Evolutionary conservation across 441 rosid species (phyloP).

Genomic region (Melastoma candidum): DNA sequence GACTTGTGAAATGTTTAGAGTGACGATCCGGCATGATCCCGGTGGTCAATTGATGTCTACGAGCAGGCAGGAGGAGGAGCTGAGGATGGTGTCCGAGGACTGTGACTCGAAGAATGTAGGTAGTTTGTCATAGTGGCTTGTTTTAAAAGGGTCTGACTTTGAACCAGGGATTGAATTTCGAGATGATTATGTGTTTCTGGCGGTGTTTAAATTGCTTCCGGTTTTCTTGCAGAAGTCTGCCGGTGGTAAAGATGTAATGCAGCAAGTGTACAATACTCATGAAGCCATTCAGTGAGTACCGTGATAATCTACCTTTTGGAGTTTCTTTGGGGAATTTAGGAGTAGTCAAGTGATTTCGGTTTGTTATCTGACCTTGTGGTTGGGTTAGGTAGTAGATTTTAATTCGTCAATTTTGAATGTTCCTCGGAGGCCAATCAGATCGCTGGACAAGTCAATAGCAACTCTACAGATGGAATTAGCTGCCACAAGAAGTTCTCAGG

Average conservation of each 20-base stretch:
- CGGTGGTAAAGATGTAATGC: constrained; percentile 36
- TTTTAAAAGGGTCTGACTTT: background rate
- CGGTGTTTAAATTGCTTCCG: background rate
- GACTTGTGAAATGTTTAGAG: constrained; percentile 14
- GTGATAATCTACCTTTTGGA: background rate
- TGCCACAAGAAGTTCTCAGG: constrained; percentile 44
- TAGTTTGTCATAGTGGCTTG: constrained; percentile 8
- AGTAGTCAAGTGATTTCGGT: constrained; percentile 4
- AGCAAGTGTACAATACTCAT: constrained; percentile 56
- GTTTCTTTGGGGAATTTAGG: background rate
- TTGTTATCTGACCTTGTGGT: constrained; percentile 3
- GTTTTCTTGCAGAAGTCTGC: constrained; percentile 26
- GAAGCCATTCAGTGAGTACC: constrained; percentile 74
- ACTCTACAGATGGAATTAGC: constrained; percentile 62
- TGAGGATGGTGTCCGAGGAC: constrained; percentile 43
- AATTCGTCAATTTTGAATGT: background rate
- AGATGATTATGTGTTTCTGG: background rate
- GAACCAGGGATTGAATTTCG: background rate
- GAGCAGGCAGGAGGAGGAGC: constrained; percentile 43
- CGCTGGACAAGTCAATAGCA: constrained; percentile 63
- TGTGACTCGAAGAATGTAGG: constrained; percentile 40
- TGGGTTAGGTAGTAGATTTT: background rate
- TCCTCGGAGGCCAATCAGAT: constrained; percentile 30
- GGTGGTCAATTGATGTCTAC: constrained; percentile 36
- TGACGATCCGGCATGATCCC: constrained; percentile 33